A percentile compares a stretch with the other conserved stretches of the same genome.
Evolutionary conservation across 768 basidiomycete genomes (phyloP).

Genomic region (Amanita pseudoporphyria): DNA sequence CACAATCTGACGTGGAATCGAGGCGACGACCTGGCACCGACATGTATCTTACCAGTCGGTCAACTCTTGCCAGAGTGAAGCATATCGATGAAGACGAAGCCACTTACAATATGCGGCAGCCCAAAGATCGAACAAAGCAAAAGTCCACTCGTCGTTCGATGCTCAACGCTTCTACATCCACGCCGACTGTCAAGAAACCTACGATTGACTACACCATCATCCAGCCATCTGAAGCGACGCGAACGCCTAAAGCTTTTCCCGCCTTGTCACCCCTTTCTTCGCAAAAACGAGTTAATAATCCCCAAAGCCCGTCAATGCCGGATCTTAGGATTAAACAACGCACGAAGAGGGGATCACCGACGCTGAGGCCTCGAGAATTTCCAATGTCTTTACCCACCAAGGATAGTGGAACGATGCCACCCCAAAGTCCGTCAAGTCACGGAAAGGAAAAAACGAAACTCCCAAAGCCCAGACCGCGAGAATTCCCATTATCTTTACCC

Average conservation of each 20-base stretch:
- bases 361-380: background rate
- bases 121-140: background rate
- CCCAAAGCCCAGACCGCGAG: background rate
- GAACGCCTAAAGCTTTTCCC: background rate
- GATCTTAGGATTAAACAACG: background rate
- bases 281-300: background rate
- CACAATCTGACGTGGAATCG: background rate
- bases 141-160: background rate
- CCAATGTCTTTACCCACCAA: background rate
- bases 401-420: background rate
- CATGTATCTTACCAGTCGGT: background rate
- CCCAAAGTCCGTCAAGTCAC: background rate
- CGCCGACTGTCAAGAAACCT: slow-evolving; percentile 1
- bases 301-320: slow-evolving; percentile 3
- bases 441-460: background rate
- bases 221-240: background rate
- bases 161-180: background rate
- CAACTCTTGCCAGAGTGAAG: background rate
- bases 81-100: background rate
- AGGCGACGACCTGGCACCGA: background rate
- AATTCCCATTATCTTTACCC: slow-evolving; percentile 1
- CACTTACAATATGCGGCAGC: background rate
- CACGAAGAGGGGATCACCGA: background rate
- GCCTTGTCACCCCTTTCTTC: background rate
- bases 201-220: background rate